phyloP scores from a whole-genome alignment of 2,329 filamentous ascomycete genomes.

The Fonsecaea multimorphosa region DNA sequence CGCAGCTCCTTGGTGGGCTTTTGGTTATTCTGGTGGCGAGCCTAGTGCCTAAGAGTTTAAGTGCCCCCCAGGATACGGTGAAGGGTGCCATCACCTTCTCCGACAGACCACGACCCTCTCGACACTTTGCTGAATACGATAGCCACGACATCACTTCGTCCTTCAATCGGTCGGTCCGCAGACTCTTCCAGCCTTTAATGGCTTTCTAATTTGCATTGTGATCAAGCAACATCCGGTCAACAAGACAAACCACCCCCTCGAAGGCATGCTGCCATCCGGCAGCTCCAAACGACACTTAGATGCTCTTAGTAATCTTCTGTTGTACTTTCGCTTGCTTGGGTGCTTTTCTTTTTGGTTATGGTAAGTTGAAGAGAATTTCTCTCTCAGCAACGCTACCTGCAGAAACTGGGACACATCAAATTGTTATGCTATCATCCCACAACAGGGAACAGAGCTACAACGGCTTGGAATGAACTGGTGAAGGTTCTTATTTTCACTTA shows the following conservation, averaged over 20 bases:
- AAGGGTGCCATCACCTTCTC: neutral
- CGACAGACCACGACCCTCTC: neutral
- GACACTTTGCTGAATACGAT: neutral
- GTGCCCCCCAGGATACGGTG: constrained; percentile 1
- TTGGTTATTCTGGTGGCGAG: neutral
- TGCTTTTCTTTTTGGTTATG: constrained; percentile 58
- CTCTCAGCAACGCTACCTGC: neutral
- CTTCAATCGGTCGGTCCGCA: neutral
- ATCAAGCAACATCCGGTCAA: neutral
- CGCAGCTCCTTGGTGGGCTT: neutral
- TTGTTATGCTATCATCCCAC: neutral
- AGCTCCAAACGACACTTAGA: constrained; percentile 4
- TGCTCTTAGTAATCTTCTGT: constrained; percentile 44
- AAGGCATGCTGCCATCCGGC: constrained; percentile 3
- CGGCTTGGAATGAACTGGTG: neutral
- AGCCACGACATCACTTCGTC: neutral
- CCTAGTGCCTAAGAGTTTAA: neutral
- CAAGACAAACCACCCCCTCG: neutral
- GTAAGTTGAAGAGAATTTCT: constrained; percentile 10
- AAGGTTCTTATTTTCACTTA: neutral
- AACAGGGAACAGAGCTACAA: neutral
- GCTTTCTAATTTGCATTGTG: neutral
- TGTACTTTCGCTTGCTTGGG: constrained; percentile 55
- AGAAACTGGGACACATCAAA: neutral
- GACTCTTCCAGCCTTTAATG: neutral